These are phyloP conservation scores for Chaetomidium leptoderma DNA, from an alignment of 495 filamentous ascomycete genomes.

Conservation along the genomic window DNA sequence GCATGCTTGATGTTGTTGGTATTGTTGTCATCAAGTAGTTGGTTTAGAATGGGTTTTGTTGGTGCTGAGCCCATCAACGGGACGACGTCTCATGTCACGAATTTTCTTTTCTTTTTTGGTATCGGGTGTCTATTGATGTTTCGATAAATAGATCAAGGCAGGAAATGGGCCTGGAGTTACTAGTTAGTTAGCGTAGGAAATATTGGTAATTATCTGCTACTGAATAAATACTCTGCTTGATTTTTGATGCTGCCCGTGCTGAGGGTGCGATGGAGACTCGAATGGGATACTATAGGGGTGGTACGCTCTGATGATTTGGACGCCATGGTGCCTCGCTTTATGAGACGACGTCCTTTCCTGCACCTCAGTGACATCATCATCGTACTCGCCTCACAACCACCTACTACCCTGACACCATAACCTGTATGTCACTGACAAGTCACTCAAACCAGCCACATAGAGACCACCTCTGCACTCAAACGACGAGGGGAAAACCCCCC, in stretches of 20 bases:
- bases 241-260: too few species aligned
- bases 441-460: too few species aligned
- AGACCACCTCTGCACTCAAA: background rate
- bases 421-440: too few species aligned
- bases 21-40: background rate
- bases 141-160: conserved; percentile 3
- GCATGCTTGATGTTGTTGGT: background rate
- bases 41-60: conserved; percentile 7
- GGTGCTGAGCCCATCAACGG: background rate
- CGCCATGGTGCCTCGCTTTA: too few species aligned
- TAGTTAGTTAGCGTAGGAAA: background rate
- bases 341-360: too few species aligned
- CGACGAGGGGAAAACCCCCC: background rate
- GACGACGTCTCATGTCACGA: conserved; percentile 11
- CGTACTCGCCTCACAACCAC: too few species aligned
- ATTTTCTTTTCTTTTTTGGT: background rate
- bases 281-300: too few species aligned
- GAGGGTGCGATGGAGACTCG: too few species aligned
- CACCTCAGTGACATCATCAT: too few species aligned
- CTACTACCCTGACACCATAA: too few species aligned
- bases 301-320: too few species aligned
- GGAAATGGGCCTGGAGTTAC: background rate
- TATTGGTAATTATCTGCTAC: conserved; percentile 2
- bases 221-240: too few species aligned
- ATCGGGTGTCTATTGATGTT: conserved; percentile 2